Evolutionary conservation across 768 basidiomycete genomes (phyloP), one percentile per base, ranked within the genome.

Genomic region (Rhodotorula graminis): DNA sequence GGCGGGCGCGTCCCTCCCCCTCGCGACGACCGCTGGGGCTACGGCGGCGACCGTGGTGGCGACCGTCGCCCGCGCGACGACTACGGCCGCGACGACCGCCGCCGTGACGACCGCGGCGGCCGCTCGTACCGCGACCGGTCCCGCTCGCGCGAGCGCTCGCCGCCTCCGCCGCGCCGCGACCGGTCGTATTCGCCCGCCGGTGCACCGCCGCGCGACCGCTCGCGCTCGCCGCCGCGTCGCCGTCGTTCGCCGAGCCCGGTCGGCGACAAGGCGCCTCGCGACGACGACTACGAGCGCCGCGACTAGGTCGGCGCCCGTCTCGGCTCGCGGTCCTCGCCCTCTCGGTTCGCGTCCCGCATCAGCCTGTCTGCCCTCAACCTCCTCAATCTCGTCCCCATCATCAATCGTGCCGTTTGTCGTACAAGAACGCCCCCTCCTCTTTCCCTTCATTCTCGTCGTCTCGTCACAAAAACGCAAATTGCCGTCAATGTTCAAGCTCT

Each of bases 1-100:
- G 63, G 63, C 21, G 61, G 75, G 15, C 57, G 27, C 31, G 64
- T 44, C 62, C 70, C 63, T 19, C 49, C 63, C 1, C 57, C 59
- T 33, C 56, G 58, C 40, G 52, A 62, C 44, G 47, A 60, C 59
- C 49, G 59, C 27, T 59, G n/a, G 47, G 37, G 61, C 25, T 62
- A 46, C 25, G 60, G 64, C 27, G 64, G 61, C 44, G n/a, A 25
- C 25, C 55, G 64, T 9, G 64, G 44, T 29, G 65, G 50, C 44
- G n/a, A 25, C 25, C 55, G 64, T 9, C 59, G 44, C 42, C 56
- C 37, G 29, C 37, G 57, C 31, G 42, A 52, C 46, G 33, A 55
- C 16, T 29, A 33, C 15, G 21, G 68, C 46, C 63, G 49, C 33
- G 61, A 49, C 49, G 59, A 57, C 60, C 46, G 61, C 31, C 44